Evolutionary conservation across 768 basidiomycete genomes (phyloP), one percentile per base, ranked within the genome.

Genomic region (Auricularia auricula-judae): DNA sequence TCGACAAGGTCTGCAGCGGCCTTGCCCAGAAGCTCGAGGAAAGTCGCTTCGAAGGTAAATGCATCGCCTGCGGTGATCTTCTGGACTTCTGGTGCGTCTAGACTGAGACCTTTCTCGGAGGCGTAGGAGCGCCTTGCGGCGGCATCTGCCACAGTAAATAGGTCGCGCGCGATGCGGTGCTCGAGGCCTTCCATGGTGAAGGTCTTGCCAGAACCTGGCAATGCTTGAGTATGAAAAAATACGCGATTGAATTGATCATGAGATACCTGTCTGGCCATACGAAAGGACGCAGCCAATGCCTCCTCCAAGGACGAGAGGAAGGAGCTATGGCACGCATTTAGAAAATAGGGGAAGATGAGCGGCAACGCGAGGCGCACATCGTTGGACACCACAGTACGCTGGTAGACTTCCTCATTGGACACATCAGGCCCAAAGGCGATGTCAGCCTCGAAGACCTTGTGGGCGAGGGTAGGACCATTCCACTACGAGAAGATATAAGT

Each of bases 151-250:
- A 64, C 67, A 3, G 67, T 62, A 62, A 76, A 76, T 1, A 76
- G 69, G 67, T 76, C 75, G 33, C 73, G 70, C 4, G 75, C 75
- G 65, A 76, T 68, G 36, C 71, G 71, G 58, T 71, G 70, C 66
- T 76, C 75, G 62, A 76, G 64, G 36, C 69, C 72, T 62, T 76
- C 74, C 74, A 76, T 76, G 2, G 74, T 76, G 65, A 64, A 73
- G 5, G 58, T 64, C 39, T 47, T 47, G 61, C 61, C 39, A 18
- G 61, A 62, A 36, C 43, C 43, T 18, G 59, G 11, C 47, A 1
- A 18, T 18, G 29, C 36, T 35, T 18, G n/a, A 39, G 33, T 23
- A 34, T 12, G 59, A 18, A 61, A n/a, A 34, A 8, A 61, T 12
- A 29, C 11, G 33, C 7, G 74, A 73, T 39, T 10, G 21, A 4